Evolutionary conservation across 2,329 filamentous ascomycete genomes (phyloP).

Genomic region (Pseudocercospora macadamiae): DNA sequence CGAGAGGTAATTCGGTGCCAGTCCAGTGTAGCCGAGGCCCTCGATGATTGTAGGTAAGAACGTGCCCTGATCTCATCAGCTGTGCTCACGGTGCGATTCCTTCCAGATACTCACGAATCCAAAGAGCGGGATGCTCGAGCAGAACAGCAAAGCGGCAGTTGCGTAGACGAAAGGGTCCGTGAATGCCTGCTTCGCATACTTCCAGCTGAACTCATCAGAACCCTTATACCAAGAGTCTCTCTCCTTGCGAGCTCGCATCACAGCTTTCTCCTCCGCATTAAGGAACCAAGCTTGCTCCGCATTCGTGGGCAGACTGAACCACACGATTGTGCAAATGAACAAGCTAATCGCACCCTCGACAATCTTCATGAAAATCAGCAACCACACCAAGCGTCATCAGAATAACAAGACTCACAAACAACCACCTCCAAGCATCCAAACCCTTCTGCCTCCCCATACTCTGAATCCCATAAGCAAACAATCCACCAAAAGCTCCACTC

Average conservation of each 20-base stretch:
- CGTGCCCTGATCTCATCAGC: slow-evolving; percentile 9
- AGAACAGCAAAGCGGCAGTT: slow-evolving; percentile 38
- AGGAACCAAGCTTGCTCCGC: slow-evolving; percentile 36
- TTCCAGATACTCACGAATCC: background rate
- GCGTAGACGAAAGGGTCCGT: slow-evolving; percentile 39
- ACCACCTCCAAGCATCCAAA: slow-evolving; percentile 30
- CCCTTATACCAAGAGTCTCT: slow-evolving; percentile 38
- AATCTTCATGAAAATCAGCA: slow-evolving; percentile 11
- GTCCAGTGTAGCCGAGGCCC: slow-evolving; percentile 17
- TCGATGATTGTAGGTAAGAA: slow-evolving; percentile 22
- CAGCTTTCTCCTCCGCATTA: slow-evolving; percentile 24
- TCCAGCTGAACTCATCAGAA: slow-evolving; percentile 36
- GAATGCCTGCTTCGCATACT: slow-evolving; percentile 37
- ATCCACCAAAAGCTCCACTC: slow-evolving; percentile 33
- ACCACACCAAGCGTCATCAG: background rate
- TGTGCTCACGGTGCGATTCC: background rate
- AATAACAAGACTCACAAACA: slow-evolving; percentile 13
- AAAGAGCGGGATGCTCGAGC: slow-evolving; percentile 20
- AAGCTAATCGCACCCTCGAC: slow-evolving; percentile 24
- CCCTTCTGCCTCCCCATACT: slow-evolving; percentile 33
- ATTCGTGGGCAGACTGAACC: slow-evolving; percentile 30
- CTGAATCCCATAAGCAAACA: slow-evolving; percentile 35
- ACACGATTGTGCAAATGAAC: slow-evolving; percentile 14
- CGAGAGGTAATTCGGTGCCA: slow-evolving; percentile 16
- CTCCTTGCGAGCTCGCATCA: slow-evolving; percentile 34